phyloP scores from a whole-genome alignment of 306 rosid genomes.

The Hippophae rhamnoides region DNA sequence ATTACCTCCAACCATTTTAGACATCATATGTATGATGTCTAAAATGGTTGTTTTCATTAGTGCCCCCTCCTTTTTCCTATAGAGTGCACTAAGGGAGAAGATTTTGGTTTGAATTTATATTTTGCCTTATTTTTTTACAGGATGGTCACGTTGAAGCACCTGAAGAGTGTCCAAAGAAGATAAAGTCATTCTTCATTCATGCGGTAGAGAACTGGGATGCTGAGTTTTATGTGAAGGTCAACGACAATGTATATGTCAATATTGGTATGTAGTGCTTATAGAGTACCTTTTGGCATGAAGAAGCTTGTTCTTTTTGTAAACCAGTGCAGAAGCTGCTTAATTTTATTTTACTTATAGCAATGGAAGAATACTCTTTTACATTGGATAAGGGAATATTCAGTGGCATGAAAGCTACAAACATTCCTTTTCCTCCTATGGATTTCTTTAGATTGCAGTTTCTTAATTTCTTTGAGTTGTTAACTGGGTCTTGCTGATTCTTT shows the following conservation, averaged over 20 bases:
- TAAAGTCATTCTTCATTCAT: slow-evolving; percentile 44
- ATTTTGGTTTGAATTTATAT: background rate
- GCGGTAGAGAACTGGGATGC: slow-evolving; percentile 60
- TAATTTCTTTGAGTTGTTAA: background rate
- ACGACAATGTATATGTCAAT: slow-evolving; percentile 58
- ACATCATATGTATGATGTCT: too few species aligned
- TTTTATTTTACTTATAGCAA: slow-evolving; percentile 3
- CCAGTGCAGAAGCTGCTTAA: background rate
- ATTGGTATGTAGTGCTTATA: slow-evolving; percentile 47
- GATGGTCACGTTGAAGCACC: slow-evolving; percentile 51
- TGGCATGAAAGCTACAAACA: too few species aligned
- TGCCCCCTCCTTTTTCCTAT: too few species aligned
- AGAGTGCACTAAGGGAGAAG: background rate
- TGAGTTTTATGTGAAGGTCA: slow-evolving; percentile 56
- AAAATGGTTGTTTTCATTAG: too few species aligned
- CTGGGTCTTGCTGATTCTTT: slow-evolving; percentile 9
- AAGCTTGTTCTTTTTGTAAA: background rate
- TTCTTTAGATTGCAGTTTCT: background rate
- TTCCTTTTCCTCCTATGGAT: too few species aligned
- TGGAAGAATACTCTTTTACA: background rate
- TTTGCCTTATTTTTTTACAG: slow-evolving; percentile 31
- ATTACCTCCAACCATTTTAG: background rate
- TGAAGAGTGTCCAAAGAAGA: slow-evolving; percentile 40
- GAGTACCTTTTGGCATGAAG: slow-evolving; percentile 14
- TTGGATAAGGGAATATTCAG: background rate